phyloP scores from a whole-genome alignment of 2,329 filamentous ascomycete species.

The Aspergillus intermedius region DNA sequence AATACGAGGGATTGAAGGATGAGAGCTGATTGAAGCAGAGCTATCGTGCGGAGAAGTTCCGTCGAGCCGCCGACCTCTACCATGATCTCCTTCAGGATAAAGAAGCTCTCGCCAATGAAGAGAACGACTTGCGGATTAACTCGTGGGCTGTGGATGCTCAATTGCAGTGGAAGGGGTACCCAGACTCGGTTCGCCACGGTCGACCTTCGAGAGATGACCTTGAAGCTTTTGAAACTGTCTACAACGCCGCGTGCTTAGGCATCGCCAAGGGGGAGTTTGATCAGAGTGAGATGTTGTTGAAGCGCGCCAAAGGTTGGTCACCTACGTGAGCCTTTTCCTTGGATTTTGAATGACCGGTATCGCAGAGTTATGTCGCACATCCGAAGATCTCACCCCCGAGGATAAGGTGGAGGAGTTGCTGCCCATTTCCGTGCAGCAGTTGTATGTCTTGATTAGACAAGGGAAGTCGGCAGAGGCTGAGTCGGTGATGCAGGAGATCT shows the following conservation, averaged over 20 bases:
- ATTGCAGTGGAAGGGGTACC: slow-evolving; percentile 52
- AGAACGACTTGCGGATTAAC: slow-evolving; percentile 58
- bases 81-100: slow-evolving; percentile 40
- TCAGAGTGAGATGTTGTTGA: slow-evolving; percentile 54
- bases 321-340: background rate
- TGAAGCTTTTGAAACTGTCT: slow-evolving; percentile 59
- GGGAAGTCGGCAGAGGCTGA: slow-evolving; percentile 53
- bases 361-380: slow-evolving; percentile 52
- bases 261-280: slow-evolving; percentile 55
- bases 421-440: slow-evolving; percentile 55
- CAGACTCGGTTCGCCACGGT: slow-evolving; percentile 46
- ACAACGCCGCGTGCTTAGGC: slow-evolving; percentile 58
- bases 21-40: slow-evolving; percentile 14
- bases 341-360: background rate
- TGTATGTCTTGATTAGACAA: slow-evolving; percentile 52
- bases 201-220: slow-evolving; percentile 53
- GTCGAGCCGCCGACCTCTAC: slow-evolving; percentile 50
- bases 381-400: slow-evolving; percentile 53
- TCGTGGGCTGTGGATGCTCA: slow-evolving; percentile 56
- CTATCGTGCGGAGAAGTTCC: slow-evolving; percentile 57
- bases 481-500: slow-evolving; percentile 45
- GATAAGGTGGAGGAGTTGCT: slow-evolving; percentile 55
- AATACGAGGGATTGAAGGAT: background rate
- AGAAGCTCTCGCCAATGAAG: slow-evolving; percentile 41
- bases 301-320: slow-evolving; percentile 48